Evolutionary conservation across 2,329 filamentous ascomycete species (phyloP), one percentile per base, ranked within the genome.

Genomic region (Chaetomium globosum): DNA sequence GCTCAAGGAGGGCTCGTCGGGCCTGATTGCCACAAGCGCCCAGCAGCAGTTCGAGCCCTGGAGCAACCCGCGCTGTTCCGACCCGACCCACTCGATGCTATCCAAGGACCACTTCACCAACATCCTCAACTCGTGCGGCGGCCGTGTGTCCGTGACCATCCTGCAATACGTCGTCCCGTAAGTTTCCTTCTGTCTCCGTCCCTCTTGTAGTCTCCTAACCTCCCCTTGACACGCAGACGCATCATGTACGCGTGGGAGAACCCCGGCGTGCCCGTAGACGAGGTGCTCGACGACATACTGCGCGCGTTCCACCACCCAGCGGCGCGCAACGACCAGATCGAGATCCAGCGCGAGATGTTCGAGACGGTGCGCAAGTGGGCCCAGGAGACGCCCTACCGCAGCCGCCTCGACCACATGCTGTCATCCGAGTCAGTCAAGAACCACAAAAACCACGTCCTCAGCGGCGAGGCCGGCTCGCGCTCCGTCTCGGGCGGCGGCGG

Each of bases 161-260:
- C 79, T 98, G 28, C 88, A 96, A 80, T 98, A 96, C 72, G 87
- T 90, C 36, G 91, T 93, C 1, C 94, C 94, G 82, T 87, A 79
- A 79, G 84, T 80, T 80, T 4, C 46, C 70, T 59, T 54, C 33
- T 54, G n/a, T 36, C 28, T 21, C 19, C 26, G 9, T 1, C 48
- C 26, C 9, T 46, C 21, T 60, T 16, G n/a, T 53, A 10, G 33
- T 39, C 46, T n/a, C 3, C 16, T 49, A 9, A 8, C 31, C n/a
- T 10, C 9, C 19, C 9, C 7, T 26, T 10, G 8, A 52, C 5
- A 30, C 28, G 23, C 68, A 87, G 85, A 1, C 90, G 94, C 39
- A 80, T 98, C 56, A 83, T 99, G 23, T 96, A 94, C 74, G 94
- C 93, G 3, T 98, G 93, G 92, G 91, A 98, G 69, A 91, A 98